Conservation (phyloP, 1,139 yeast genomes). For the Ogataea hybrid region DNA sequence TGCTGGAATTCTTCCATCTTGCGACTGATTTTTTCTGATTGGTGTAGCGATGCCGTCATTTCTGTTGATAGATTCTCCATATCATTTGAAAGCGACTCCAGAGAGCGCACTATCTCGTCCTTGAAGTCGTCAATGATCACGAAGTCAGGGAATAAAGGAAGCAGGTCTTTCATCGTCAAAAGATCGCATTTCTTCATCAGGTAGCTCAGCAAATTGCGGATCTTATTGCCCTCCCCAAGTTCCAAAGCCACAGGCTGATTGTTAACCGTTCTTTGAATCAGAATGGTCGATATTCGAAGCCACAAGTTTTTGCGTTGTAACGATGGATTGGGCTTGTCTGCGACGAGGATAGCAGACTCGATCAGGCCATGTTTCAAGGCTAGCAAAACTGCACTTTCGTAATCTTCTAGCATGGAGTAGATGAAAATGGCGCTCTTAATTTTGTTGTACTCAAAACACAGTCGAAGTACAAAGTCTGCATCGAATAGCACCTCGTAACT, state of each 20-base stretch:
- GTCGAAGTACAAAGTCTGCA: conserved; percentile 68
- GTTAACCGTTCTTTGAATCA: conserved; percentile 41
- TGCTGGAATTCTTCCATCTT: conserved; percentile 54
- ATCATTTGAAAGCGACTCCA: conserved; percentile 67
- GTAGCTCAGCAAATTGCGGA: conserved; percentile 36
- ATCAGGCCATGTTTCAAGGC: conserved; percentile 65
- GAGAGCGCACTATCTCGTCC: conserved; percentile 74
- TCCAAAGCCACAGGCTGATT: conserved; percentile 25
- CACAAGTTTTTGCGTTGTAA: conserved; percentile 67
- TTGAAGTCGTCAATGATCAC: conserved; percentile 80
- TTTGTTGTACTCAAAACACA: conserved; percentile 62
- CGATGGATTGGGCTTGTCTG: conserved; percentile 42
- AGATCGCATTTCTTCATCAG: conserved; percentile 50
- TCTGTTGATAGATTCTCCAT: conserved; percentile 67
- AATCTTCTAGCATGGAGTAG: conserved; percentile 63
- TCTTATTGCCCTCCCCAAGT: conserved; percentile 24
- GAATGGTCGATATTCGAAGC: conserved; percentile 63
- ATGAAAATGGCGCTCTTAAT: conserved; percentile 68
- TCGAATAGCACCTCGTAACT: conserved; percentile 43
- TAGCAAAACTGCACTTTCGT: conserved; percentile 76
- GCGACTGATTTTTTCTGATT: conserved; percentile 58
- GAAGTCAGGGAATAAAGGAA: conserved; percentile 83
- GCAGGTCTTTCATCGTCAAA: conserved; percentile 75
- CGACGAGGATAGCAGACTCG: conserved; percentile 58
- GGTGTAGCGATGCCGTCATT: conserved; percentile 70